These are phyloP conservation scores for Glaciozyma martinii DNA, from an alignment of 768 basidiomycete genomes.

Conservation along the genomic window DNA sequence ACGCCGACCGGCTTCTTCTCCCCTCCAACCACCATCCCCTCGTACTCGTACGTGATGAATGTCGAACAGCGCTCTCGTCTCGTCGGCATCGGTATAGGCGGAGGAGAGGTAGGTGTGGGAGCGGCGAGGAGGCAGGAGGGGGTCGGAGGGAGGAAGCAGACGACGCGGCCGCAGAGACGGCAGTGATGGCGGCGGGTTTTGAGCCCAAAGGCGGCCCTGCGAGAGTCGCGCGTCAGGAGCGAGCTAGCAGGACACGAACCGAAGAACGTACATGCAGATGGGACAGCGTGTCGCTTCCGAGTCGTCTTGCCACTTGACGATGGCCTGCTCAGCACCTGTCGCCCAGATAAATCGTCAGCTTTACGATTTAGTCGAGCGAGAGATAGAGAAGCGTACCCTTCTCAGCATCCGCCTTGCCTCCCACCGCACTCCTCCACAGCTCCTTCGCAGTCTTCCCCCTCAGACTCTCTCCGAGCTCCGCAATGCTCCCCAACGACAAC, in stretches of 20 bases:
- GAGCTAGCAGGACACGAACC: slow-evolving; percentile 32
- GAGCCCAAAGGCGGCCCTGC: slow-evolving; percentile 67
- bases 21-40: slow-evolving; percentile 42
- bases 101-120: background rate
- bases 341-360: background rate
- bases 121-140: slow-evolving; percentile 28
- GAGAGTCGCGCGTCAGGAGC: background rate
- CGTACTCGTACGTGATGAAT: slow-evolving; percentile 74
- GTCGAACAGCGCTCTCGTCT: slow-evolving; percentile 61
- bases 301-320: slow-evolving; percentile 93
- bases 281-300: slow-evolving; percentile 66
- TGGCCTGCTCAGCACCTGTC: slow-evolving; percentile 71
- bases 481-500: slow-evolving; percentile 56
- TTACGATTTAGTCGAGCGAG: slow-evolving; percentile 3
- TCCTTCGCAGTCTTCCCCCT: slow-evolving; percentile 58
- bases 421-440: slow-evolving; percentile 58
- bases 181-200: slow-evolving; percentile 96
- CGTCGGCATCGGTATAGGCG: slow-evolving; percentile 42
- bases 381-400: slow-evolving; percentile 48
- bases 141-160: slow-evolving; percentile 79
- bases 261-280: slow-evolving; percentile 49
- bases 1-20: slow-evolving; percentile 6
- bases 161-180: slow-evolving; percentile 79
- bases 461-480: slow-evolving; percentile 51
- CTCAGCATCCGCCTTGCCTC: slow-evolving; percentile 52